These are phyloP conservation scores for Auriscalpium vulgare DNA, from an alignment of 768 basidiomycete species.

Conservation along the genomic window DNA sequence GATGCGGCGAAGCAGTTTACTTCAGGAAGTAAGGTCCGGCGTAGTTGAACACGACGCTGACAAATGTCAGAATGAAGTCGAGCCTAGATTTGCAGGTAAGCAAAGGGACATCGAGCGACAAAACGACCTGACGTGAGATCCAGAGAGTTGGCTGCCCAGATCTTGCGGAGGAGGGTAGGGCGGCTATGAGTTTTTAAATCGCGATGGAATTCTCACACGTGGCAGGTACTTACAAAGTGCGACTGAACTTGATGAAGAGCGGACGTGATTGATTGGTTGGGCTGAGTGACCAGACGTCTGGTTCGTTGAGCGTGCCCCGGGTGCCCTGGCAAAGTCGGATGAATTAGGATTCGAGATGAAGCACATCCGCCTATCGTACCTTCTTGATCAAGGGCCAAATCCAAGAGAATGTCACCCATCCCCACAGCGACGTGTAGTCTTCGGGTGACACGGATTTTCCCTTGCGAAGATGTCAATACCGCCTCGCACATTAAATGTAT, in stretches of 20 bases:
- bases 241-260: slow-evolving; percentile 43
- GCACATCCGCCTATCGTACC: slow-evolving; percentile 20
- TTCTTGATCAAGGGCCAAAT: slow-evolving; percentile 54
- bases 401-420: slow-evolving; percentile 71
- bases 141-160: slow-evolving; percentile 38
- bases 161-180: slow-evolving; percentile 33
- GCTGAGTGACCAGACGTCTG: slow-evolving; percentile 66
- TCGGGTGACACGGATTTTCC: slow-evolving; percentile 58
- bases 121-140: slow-evolving; percentile 29
- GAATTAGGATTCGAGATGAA: no score
- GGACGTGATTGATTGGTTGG: slow-evolving; percentile 60
- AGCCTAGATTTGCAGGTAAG: slow-evolving; percentile 21
- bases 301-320: slow-evolving; percentile 51
- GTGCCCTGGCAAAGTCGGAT: slow-evolving; percentile 31
- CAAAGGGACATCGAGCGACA: neutral
- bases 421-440: slow-evolving; percentile 65
- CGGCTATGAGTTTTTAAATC: slow-evolving; percentile 5
- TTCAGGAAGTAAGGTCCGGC: slow-evolving; percentile 81
- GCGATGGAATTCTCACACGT: neutral
- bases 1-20: neutral
- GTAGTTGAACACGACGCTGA: slow-evolving; percentile 72
- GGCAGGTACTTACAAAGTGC: slow-evolving; percentile 14
- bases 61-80: slow-evolving; percentile 59
- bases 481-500: neutral
- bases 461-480: slow-evolving; percentile 22